Evolutionary conservation across 805 yeast species (phyloP).

Genomic region (Saccharomyces paradoxus): DNA sequence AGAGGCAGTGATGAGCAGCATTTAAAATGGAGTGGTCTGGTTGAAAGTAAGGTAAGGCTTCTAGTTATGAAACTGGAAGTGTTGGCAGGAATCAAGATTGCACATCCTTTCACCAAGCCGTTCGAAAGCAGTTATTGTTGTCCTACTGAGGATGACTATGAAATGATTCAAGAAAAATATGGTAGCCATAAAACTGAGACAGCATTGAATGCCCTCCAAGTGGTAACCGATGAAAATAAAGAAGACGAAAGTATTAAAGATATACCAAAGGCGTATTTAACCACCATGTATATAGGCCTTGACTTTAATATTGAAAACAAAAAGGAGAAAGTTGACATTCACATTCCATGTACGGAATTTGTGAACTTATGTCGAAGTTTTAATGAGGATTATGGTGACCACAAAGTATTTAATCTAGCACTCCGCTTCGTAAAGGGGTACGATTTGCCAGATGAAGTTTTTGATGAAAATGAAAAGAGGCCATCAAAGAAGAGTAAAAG

Average conservation of each 20-base stretch:
- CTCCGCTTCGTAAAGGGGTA: constrained; percentile 67
- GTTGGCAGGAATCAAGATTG: constrained; percentile 64
- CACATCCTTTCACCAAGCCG: constrained; percentile 84
- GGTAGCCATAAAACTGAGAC: constrained; percentile 51
- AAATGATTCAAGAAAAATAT: constrained; percentile 50
- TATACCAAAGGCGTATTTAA: constrained; percentile 43
- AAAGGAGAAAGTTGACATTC: constrained; percentile 68
- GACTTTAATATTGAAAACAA: constrained; percentile 41
- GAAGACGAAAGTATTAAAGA: constrained; percentile 24
- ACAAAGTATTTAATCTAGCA: constrained; percentile 44
- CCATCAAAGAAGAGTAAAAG: constrained; percentile 55
- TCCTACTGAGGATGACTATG: constrained; percentile 45
- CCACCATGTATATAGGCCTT: constrained; percentile 76
- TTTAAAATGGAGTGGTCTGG: constrained; percentile 84
- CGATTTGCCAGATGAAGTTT: constrained; percentile 81
- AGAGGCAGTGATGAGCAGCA: constrained; percentile 72
- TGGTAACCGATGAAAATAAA: constrained; percentile 33
- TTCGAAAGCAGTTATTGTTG: constrained; percentile 50
- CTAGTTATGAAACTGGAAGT: constrained; percentile 79
- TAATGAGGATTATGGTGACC: constrained; percentile 54
- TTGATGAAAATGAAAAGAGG: constrained; percentile 65
- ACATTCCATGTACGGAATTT: constrained; percentile 84
- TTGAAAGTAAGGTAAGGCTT: constrained; percentile 77
- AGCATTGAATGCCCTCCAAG: constrained; percentile 26
- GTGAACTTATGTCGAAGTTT: constrained; percentile 71